These are phyloP conservation scores for Pelargonium exstipulatum DNA, from an alignment of 441 rosid species.

Conservation along the genomic window DNA sequence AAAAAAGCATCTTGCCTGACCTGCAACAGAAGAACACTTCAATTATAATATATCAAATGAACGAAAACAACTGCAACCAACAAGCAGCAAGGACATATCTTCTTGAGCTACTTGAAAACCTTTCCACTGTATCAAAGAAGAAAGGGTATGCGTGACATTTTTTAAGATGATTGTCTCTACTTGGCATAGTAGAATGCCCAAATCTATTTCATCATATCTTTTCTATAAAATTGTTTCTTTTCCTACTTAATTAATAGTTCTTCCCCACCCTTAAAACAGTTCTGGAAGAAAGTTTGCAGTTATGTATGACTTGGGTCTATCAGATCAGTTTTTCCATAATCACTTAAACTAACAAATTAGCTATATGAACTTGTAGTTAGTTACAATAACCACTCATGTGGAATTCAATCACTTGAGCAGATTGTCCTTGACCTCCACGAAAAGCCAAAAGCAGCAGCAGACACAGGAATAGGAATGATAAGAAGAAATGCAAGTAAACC, in stretches of 20 bases:
- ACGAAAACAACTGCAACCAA: not conserved
- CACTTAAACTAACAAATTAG: not conserved
- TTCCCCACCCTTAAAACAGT: not conserved
- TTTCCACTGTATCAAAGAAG: not conserved
- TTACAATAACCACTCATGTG: too few relatives aligned
- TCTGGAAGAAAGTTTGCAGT: not conserved
- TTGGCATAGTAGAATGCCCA: too few relatives aligned
- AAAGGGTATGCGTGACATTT: not conserved
- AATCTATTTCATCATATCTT: not conserved
- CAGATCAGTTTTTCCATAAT: not conserved
- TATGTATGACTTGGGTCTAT: not conserved
- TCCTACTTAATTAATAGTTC: not conserved
- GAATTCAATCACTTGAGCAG: too few relatives aligned
- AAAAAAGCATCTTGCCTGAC: conserved; percentile 88
- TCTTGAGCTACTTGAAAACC: not conserved
- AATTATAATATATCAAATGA: not conserved
- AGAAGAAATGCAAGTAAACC: too few relatives aligned
- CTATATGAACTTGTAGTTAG: not conserved
- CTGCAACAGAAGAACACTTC: conserved; percentile 41
- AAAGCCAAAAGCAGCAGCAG: too few relatives aligned
- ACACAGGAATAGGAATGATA: too few relatives aligned
- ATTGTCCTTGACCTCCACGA: too few relatives aligned
- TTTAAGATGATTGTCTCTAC: too few relatives aligned
- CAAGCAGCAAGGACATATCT: not conserved
- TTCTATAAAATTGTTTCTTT: not conserved